Evolutionary conservation across 495 filamentous ascomycete species (phyloP).

Genomic region (Thozetella sp.): DNA sequence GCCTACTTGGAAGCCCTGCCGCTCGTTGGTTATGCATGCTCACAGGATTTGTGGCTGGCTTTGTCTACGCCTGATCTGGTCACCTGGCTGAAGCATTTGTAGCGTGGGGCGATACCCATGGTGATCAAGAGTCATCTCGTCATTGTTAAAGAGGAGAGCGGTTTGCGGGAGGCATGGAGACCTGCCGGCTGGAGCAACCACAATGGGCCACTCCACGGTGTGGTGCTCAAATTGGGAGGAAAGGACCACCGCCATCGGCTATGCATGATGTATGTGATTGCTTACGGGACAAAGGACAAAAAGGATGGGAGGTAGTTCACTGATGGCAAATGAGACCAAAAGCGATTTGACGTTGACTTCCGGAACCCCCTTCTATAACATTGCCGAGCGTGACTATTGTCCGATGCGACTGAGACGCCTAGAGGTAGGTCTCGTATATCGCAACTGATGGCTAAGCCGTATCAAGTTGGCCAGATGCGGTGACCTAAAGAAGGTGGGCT

Average conservation of each 20-base stretch:
- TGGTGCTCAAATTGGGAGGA: not conserved
- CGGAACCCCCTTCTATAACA: not conserved
- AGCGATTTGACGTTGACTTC: not conserved
- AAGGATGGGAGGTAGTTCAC: not conserved
- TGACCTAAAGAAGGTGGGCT: no score
- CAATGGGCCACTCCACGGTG: not conserved
- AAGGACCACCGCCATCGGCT: not conserved
- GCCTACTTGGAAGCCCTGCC: no score
- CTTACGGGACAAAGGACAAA: not conserved
- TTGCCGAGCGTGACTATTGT: no score
- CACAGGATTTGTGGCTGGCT: not conserved
- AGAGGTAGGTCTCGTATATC: no score
- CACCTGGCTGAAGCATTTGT: not conserved
- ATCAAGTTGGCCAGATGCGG: no score
- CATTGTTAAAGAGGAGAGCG: no score
- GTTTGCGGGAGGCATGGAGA: not conserved
- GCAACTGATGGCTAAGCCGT: no score
- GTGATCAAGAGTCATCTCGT: not conserved
- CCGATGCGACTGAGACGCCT: no score
- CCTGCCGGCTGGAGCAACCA: not conserved
- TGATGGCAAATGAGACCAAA: no score
- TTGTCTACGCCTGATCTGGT: not conserved
- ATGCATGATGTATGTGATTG: not conserved
- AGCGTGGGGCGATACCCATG: conserved; percentile 1
- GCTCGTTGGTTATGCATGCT: not conserved